Evolutionary conservation across 208 protist species (phyloP).

Genomic region (Trypanosoma brucei): DNA sequence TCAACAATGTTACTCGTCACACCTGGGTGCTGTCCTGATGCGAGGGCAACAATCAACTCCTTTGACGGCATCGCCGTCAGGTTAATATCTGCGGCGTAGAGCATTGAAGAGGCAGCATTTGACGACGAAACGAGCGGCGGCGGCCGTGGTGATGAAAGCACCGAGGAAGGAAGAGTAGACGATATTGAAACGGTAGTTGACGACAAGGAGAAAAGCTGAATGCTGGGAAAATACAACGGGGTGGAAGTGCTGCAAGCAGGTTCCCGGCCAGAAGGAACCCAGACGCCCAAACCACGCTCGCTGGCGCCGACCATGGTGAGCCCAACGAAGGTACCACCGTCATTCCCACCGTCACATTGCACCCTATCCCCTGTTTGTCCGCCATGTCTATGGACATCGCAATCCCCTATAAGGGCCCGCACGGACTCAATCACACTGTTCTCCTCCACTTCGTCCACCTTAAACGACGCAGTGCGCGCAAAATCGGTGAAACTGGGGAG

Average conservation of each 20-base stretch:
- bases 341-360: neutral
- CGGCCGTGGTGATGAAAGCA: neutral
- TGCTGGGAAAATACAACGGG: slow-evolving; percentile 12
- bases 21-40: slow-evolving; percentile 4
- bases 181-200: neutral
- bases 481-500: slow-evolving; percentile 56
- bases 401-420: slow-evolving; percentile 5
- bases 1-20: slow-evolving; percentile 6
- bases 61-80: slow-evolving; percentile 6
- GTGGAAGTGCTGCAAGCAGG: slow-evolving; percentile 14
- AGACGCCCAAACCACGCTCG: slow-evolving; percentile 13
- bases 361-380: neutral
- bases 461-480: slow-evolving; percentile 41
- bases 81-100: slow-evolving; percentile 20
- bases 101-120: neutral
- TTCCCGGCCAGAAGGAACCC: slow-evolving; percentile 18
- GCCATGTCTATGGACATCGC: neutral
- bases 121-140: neutral
- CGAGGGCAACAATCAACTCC: slow-evolving; percentile 21
- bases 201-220: neutral
- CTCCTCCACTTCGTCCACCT: slow-evolving; percentile 26
- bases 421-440: slow-evolving; percentile 13
- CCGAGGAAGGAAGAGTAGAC: neutral
- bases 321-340: neutral
- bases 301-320: slow-evolving; percentile 11